These are phyloP conservation scores for Alternaria rosae DNA, from an alignment of 2,329 filamentous ascomycete species.

Conservation along the genomic window DNA sequence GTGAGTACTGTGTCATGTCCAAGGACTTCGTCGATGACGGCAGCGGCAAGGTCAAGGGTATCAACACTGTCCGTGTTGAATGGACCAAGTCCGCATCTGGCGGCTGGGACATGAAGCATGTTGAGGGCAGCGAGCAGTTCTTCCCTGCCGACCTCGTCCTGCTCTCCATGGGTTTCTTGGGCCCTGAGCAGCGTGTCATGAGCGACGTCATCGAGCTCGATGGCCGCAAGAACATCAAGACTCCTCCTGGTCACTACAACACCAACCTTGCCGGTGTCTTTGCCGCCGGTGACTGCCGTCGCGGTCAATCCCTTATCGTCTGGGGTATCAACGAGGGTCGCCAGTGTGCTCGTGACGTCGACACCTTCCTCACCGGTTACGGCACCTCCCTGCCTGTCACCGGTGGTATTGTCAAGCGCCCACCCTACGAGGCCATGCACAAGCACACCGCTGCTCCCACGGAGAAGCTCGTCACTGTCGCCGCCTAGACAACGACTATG, in stretches of 20 bases:
- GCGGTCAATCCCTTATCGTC: constrained; percentile 94
- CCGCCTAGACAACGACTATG: constrained; percentile 34
- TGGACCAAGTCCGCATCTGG: constrained; percentile 91
- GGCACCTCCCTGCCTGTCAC: constrained; percentile 84
- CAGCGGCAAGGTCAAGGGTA: constrained; percentile 86
- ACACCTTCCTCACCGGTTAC: constrained; percentile 80
- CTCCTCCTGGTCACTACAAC: constrained; percentile 81
- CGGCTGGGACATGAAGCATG: constrained; percentile 98
- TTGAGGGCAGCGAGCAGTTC: constrained; percentile 91
- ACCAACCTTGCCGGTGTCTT: constrained; percentile 91
- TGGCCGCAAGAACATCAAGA: constrained; percentile 95
- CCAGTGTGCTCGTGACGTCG: constrained; percentile 89
- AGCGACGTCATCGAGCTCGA: constrained; percentile 92
- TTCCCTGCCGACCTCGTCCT: constrained; percentile 96
- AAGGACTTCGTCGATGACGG: constrained; percentile 95
- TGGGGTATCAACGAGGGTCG: constrained; percentile 99
- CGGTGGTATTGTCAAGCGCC: constrained; percentile 88
- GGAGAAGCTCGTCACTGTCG: constrained; percentile 50
- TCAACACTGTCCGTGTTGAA: constrained; percentile 94
- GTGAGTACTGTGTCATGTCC: constrained; percentile 98
- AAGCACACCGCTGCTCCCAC: constrained; percentile 49
- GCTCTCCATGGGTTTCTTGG: constrained; percentile 96
- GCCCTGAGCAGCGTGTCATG: constrained; percentile 86
- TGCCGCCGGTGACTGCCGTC: constrained; percentile 92
- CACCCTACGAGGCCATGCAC: constrained; percentile 72